Evolutionary conservation across 352 stramenopile species (phyloP).

Genomic region (Globisporangium recalcitrans): DNA sequence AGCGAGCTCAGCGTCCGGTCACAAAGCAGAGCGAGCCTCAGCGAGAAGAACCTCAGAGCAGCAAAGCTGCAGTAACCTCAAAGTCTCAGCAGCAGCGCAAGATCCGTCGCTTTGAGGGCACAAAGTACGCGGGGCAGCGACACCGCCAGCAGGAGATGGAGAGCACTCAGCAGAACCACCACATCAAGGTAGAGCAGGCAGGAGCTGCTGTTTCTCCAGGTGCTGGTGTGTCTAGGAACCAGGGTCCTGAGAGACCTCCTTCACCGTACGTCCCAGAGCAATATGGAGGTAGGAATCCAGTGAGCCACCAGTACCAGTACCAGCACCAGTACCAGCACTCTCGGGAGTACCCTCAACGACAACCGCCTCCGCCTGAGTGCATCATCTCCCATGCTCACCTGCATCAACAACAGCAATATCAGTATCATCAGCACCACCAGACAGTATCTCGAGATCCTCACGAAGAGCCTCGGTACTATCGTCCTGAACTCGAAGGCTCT

Average conservation of each 20-base stretch:
- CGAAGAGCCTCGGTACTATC: background rate
- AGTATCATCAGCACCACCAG: background rate
- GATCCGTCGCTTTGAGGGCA: slow-evolving; percentile 17
- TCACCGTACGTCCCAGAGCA: background rate
- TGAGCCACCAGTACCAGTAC: background rate
- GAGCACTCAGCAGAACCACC: background rate
- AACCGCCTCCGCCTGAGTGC: background rate
- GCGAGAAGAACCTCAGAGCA: background rate
- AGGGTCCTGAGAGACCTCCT: background rate
- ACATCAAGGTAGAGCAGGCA: background rate
- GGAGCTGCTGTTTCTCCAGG: background rate
- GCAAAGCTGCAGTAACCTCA: background rate
- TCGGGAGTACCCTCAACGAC: background rate
- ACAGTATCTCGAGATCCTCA: no score
- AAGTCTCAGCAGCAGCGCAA: slow-evolving; percentile 8
- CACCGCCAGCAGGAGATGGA: background rate
- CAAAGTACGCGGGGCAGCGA: slow-evolving; percentile 5
- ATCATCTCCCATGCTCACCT: background rate
- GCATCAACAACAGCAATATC: background rate
- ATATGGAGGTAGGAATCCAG: background rate
- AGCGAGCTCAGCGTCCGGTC: background rate
- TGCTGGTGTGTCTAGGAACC: background rate
- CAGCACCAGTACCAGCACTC: background rate
- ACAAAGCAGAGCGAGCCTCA: background rate
- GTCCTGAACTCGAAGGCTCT: background rate